phyloP scores from a whole-genome alignment of 1,284 basidiomycete genomes.

The Puccinia coronata region DNA sequence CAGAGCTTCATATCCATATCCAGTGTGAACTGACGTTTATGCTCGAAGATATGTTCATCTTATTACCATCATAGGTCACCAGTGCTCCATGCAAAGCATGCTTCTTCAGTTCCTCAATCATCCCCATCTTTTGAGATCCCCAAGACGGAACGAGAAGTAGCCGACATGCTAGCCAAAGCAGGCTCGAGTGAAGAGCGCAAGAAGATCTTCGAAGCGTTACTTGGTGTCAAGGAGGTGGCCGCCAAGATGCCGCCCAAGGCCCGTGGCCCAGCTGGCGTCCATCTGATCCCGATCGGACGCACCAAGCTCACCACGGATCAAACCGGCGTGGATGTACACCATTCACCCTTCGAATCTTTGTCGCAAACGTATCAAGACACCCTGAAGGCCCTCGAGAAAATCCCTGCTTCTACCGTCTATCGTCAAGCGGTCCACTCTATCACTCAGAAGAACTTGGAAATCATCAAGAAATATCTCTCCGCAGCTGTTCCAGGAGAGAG shows the following conservation, averaged over 20 bases:
- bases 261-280: neutral
- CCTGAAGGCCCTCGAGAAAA: constrained; percentile 68
- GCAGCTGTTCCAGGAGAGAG: constrained; percentile 55
- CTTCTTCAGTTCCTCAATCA: constrained; percentile 4
- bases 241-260: constrained; percentile 9
- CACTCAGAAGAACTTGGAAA: constrained; percentile 75
- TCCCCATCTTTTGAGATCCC: constrained; percentile 9
- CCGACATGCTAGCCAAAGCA: constrained; percentile 26
- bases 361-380: constrained; percentile 76
- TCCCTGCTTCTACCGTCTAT: constrained; percentile 82
- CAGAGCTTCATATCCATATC: neutral
- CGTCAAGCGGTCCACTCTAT: constrained; percentile 85
- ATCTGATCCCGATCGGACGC: constrained; percentile 41
- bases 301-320: constrained; percentile 16
- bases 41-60: neutral
- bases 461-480: constrained; percentile 67
- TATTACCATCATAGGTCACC: neutral
- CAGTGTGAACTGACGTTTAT: too few species aligned
- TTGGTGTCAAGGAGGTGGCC: constrained; percentile 9
- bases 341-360: constrained; percentile 60
- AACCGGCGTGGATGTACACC: constrained; percentile 36
- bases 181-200: constrained; percentile 9
- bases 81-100: neutral
- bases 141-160: constrained; percentile 28
- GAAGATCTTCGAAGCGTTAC: constrained; percentile 16